phyloP scores from a whole-genome alignment of 2,329 filamentous ascomycete species.

The Claviceps spartinae region DNA sequence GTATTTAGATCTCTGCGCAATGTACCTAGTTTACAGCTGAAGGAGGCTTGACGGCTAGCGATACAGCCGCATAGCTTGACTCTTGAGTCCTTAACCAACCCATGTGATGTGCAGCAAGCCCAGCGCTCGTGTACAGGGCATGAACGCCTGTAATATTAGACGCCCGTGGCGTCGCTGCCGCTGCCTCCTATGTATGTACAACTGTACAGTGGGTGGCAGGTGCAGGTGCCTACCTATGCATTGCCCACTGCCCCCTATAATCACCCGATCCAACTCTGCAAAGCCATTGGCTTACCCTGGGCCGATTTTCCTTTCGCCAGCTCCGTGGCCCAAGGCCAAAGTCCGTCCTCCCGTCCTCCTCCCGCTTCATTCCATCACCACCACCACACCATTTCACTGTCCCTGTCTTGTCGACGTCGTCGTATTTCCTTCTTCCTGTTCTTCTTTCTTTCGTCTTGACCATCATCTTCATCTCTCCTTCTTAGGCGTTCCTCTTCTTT shows the following conservation, averaged over 20 bases:
- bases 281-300: background rate
- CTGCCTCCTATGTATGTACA: no score
- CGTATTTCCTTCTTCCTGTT: conserved; percentile 11
- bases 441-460: conserved; percentile 15
- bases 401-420: conserved; percentile 5
- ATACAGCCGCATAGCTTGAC: no score
- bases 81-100: no score
- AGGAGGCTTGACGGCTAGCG: no score
- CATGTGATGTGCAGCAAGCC: no score
- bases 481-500: conserved; percentile 12
- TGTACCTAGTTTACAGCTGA: no score
- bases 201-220: no score
- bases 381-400: conserved; percentile 3
- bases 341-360: conserved; percentile 6
- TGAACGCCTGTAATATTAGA: no score
- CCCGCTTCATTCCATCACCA: conserved; percentile 8
- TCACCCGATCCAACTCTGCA: background rate
- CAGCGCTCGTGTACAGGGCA: no score
- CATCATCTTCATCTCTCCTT: conserved; percentile 14
- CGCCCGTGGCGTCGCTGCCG: background rate
- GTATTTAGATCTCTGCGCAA: no score
- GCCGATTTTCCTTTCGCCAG: background rate
- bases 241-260: no score
- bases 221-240: no score
- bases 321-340: conserved; percentile 3